Percentiles rank a stretch among this genome's conserved stretches.
Evolutionary conservation across 2,329 filamentous ascomycete species (phyloP).

Genomic region (Teratosphaeria pseudoeucalypti): DNA sequence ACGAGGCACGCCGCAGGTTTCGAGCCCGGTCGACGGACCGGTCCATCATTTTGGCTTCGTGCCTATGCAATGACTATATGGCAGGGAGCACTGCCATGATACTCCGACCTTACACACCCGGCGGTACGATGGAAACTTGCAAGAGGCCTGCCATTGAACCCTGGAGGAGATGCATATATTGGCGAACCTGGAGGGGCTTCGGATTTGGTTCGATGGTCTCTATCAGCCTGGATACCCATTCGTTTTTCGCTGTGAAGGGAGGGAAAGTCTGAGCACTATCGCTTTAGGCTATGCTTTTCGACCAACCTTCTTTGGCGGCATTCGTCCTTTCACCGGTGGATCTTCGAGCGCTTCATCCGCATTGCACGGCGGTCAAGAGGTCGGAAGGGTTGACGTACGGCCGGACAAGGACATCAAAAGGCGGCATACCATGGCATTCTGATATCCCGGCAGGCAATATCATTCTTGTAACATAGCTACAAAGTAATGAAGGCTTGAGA

Average conservation of each 20-base stretch:
- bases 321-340: not conserved
- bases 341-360: not conserved
- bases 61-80: constrained; percentile 21
- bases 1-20: constrained; percentile 18
- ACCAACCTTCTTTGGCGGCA: not conserved
- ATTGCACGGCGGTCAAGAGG: not conserved
- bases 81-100: not conserved
- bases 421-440: not conserved
- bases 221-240: constrained; percentile 11
- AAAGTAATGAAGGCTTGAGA: not conserved
- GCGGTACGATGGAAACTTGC: not conserved
- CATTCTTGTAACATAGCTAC: not conserved
- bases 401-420: not conserved
- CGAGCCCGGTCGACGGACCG: constrained; percentile 18
- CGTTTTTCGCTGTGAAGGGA: constrained; percentile 8
- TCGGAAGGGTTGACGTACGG: not conserved
- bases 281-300: not conserved
- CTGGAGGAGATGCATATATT: not conserved
- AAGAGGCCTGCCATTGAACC: not conserved
- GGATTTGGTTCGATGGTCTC: not conserved
- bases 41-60: constrained; percentile 22
- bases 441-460: not conserved
- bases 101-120: not conserved
- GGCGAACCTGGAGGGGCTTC: not conserved
- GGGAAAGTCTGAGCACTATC: not conserved